Base-by-base conservation (phyloP, 2,329 filamentous ascomycete genomes). In the Fusarium miscanthi region DNA sequence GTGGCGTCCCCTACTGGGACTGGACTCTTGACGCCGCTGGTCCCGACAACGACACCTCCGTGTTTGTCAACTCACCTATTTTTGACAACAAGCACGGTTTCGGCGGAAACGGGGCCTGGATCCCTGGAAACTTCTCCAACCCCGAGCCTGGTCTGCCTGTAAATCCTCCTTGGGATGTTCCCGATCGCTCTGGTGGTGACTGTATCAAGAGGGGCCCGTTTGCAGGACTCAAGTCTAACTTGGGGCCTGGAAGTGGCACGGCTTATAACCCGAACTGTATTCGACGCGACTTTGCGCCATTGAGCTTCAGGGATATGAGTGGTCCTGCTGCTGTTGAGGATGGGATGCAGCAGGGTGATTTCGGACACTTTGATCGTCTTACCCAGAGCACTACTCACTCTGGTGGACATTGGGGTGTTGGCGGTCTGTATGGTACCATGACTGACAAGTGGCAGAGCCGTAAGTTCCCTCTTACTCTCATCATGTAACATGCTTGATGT, bases 31-130 rank as follows among this genome's bases (percentile, higher is more conserved):
- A 76, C 42, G 61, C 58, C 4, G n/a, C 56, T 12, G 74, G 49
- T 1, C 52, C 57, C 33, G 67, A 74, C 2, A 69, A 69, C 8
- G 63, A 73, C 38, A 74, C 66, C 5, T 68, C 63, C 0, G 57
- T 69, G 5, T 72, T 76, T 35, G 53, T 63, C 25, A 37, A 71
- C 51, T 81, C 81, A 1, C 74, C 74, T 6, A 60, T 82, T 33
- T 82, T 82, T 40, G 77, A 81, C 31, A 59, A 77, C 4, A 62
- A 70, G 6, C 76, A 78, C 13, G 71, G 71, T 1, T 73, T 74
- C 17, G 63, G 71, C 1, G 71, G 71, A 0, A 74, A 74, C 4
- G 70, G 71, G n/a, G 70, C 19, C 11, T 74, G 56, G 33, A 37
- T 73, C 2, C 71, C 70, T 9, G 71, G 70, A 19, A 71, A 71